Evolutionary conservation across 495 filamentous ascomycete genomes (phyloP).

Genomic region (Aspergillus nanangensis): DNA sequence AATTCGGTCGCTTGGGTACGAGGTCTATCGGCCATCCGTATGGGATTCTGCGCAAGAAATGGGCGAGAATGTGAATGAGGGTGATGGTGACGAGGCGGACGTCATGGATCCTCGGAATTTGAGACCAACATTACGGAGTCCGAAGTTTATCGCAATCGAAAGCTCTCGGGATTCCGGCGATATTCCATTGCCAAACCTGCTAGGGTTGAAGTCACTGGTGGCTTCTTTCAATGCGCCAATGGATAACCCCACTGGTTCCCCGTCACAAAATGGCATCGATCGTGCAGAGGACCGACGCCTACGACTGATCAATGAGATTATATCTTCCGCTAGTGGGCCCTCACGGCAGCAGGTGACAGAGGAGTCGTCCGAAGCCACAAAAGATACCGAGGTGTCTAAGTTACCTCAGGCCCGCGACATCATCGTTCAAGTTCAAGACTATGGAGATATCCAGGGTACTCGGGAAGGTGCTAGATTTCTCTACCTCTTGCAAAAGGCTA

Average conservation of each 20-base stretch:
- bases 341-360: slow-evolving; percentile 4
- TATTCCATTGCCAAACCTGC: slow-evolving; percentile 30
- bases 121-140: slow-evolving; percentile 12
- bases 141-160: slow-evolving; percentile 39
- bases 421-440: slow-evolving; percentile 82
- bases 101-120: slow-evolving; percentile 28
- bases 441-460: slow-evolving; percentile 64
- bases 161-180: slow-evolving; percentile 29
- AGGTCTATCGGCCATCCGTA: slow-evolving; percentile 39
- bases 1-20: slow-evolving; percentile 63
- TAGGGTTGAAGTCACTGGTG: slow-evolving; percentile 34
- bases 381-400: slow-evolving; percentile 11
- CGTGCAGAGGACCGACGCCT: slow-evolving; percentile 28
- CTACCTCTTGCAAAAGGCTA: slow-evolving; percentile 59
- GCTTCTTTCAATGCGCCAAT: slow-evolving; percentile 31
- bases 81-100: slow-evolving; percentile 39
- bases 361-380: slow-evolving; percentile 3
- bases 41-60: slow-evolving; percentile 30
- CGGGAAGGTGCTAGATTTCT: slow-evolving; percentile 60
- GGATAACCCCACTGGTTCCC: slow-evolving; percentile 17
- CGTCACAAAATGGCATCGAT: slow-evolving; percentile 9
- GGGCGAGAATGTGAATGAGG: slow-evolving; percentile 27
- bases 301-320: slow-evolving; percentile 32
- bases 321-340: slow-evolving; percentile 21
- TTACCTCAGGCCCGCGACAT: slow-evolving; percentile 27